A percentile compares a stretch with the other conserved stretches of the same genome.
phyloP scores from a whole-genome alignment of 2,329 filamentous ascomycete species.

The Dactylellina haptotyla region DNA sequence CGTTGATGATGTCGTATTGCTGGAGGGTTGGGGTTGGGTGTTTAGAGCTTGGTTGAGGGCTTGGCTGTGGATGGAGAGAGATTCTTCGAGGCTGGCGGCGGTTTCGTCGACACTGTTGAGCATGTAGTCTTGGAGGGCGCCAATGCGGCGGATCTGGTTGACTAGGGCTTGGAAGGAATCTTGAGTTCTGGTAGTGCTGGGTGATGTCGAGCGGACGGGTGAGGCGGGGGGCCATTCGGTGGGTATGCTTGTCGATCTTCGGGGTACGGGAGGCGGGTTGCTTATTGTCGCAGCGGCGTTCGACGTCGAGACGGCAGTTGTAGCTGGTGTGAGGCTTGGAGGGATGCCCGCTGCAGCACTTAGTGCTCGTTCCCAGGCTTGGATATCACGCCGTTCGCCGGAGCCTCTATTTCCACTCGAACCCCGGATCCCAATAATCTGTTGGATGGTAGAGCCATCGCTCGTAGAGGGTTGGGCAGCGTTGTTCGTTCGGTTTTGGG shows the following conservation, averaged over 20 bases:
- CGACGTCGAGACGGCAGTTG: conserved; percentile 42
- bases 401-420: conserved; percentile 21
- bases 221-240: conserved; percentile 45
- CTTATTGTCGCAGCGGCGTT: conserved; percentile 50
- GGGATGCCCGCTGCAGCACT: conserved; percentile 43
- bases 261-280: conserved; percentile 40
- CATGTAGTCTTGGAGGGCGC: conserved; percentile 57
- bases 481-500: conserved; percentile 31
- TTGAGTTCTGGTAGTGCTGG: conserved; percentile 26
- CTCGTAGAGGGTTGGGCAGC: conserved; percentile 8
- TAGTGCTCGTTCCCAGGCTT: conserved; percentile 46
- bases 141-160: conserved; percentile 57
- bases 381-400: conserved; percentile 42
- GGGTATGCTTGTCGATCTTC: conserved; percentile 30
- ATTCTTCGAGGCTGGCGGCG: conserved; percentile 51
- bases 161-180: conserved; percentile 57
- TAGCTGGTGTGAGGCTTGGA: conserved; percentile 34
- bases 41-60: conserved; percentile 42
- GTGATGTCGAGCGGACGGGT: conserved; percentile 24
- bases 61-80: conserved; percentile 41
- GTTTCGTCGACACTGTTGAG: conserved; percentile 54
- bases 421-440: conserved; percentile 36
- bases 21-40: conserved; percentile 2
- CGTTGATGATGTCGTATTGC: neutral
- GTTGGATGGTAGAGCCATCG: conserved; percentile 38